Conservation (phyloP, 2,329 filamentous ascomycete genomes). For the Apiospora saccharicola region DNA sequence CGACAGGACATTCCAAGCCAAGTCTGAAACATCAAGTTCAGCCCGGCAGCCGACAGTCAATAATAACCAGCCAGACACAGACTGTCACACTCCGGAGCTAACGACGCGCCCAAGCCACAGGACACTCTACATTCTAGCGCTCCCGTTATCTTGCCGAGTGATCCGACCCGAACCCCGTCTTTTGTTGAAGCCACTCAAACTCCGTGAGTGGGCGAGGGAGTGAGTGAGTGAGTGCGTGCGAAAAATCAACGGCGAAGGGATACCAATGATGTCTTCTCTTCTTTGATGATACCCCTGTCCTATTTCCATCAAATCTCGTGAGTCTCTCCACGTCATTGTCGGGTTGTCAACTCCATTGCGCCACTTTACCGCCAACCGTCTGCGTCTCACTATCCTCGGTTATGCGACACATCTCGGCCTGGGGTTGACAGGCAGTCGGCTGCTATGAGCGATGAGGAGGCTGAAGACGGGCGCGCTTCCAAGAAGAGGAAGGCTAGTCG, state of each 20-base stretch:
- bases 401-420: constrained; percentile 22
- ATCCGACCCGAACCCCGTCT: constrained; percentile 9
- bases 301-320: background rate
- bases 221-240: background rate
- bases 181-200: background rate
- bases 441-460: constrained; percentile 43
- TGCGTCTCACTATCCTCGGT: constrained; percentile 16
- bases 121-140: background rate
- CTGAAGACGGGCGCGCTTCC: constrained; percentile 36
- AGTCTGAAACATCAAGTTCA: background rate
- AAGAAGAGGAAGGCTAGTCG: constrained; percentile 25
- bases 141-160: background rate
- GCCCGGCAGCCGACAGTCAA: background rate
- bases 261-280: background rate
- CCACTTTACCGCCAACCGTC: background rate
- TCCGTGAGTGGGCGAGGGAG: background rate
- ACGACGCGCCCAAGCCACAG: background rate
- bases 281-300: background rate
- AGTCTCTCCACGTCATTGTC: constrained; percentile 1
- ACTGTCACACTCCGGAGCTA: background rate
- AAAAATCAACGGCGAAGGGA: background rate
- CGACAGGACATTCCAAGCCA: background rate
- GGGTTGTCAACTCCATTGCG: background rate
- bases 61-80: background rate
- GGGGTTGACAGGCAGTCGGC: constrained; percentile 21